Conservation (phyloP, 371 early-diverging fungal genomes). For the Mortierella sp. region DNA sequence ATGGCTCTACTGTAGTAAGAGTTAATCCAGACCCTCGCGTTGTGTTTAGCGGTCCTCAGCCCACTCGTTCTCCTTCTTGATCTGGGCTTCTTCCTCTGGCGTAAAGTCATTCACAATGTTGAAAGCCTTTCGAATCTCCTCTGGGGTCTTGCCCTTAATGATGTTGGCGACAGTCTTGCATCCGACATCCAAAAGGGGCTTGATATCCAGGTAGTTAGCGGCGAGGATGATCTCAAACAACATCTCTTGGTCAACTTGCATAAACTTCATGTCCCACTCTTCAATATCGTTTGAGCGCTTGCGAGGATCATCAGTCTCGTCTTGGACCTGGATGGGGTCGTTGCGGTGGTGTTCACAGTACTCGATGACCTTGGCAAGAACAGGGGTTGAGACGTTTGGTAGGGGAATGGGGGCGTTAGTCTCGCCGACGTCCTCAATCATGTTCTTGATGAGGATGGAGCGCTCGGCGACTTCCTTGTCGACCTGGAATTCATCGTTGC, state of each 20-base stretch:
- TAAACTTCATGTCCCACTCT: constrained; percentile 87
- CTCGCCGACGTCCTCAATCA: constrained; percentile 92
- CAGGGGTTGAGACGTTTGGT: constrained; percentile 78
- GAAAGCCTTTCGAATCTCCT: constrained; percentile 95
- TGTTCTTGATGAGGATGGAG: constrained; percentile 92
- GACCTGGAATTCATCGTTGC: constrained; percentile 81
- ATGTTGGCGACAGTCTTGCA: constrained; percentile 98
- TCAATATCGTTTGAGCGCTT: constrained; percentile 78
- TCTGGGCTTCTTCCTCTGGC: constrained; percentile 70
- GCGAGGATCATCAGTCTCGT: constrained; percentile 73
- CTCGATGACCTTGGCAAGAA: constrained; percentile 83
- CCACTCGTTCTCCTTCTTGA: constrained; percentile 91
- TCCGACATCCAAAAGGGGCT: constrained; percentile 92
- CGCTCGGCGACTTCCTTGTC: constrained; percentile 88
- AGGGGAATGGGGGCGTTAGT: constrained; percentile 81
- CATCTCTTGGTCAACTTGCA: constrained; percentile 84
- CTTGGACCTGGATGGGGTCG: constrained; percentile 69
- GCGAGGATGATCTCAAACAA: constrained; percentile 87
- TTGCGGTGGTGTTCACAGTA: constrained; percentile 85
- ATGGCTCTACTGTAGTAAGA: not conserved
- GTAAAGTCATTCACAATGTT: constrained; percentile 97
- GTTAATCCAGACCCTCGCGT: not conserved
- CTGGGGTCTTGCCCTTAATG: constrained; percentile 95
- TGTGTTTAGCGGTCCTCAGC: constrained; percentile 81
- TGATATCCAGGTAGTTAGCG: constrained; percentile 97